Base-by-base conservation (phyloP, 352 stramenopile species). In the Phytopythium aichiense region DNA sequence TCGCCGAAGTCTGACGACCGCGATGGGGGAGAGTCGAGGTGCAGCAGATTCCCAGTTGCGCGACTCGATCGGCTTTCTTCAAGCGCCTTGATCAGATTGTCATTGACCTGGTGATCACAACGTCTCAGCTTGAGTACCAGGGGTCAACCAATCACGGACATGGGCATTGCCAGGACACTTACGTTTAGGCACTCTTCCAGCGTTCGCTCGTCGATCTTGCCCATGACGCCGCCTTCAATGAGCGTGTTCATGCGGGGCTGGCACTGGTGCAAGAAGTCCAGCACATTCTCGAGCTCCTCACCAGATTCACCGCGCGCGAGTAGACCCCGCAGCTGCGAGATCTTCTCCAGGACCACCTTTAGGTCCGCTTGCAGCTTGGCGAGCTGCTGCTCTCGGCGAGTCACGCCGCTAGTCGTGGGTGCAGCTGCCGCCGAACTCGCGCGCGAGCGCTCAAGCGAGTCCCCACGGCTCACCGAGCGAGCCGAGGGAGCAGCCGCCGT, bases 161-260 rank as follows among this genome's bases (percentile, higher is more conserved):
- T 48, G 50, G 16, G 11, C 5, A 1, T 6, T 7, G 40, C 33
- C 20, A 42, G 56, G 35, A 9, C 22, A 66, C 78, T 35, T 63
- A 94, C 86, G 52, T 81, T 93, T n/a, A 95, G 73, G 61, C 87
- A 95, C 59, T 86, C 66, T 64, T 95, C 87, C 18, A 95, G 64
- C 25, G 80, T 93, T 23, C 68, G 67, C 53, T 95, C 87, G 62
- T 92, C 80, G 56, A 95, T 85, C 69, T 92, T 94, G 61, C 84
- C 87, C 69, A 87, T 86, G 48, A 95, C 73, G 0, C 87, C 87
- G 55, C 84, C 87, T 72, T 95, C 87, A 66, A 95, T 95, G 15
- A 95, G 67, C 48, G 84, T 89, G 66, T 95, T 95, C 84, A 95
- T 95, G 50, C 87, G 83, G 7, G 84, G 87, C 58, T 91, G 82